A percentile compares a stretch with the other conserved stretches of the same genome.
phyloP scores from a whole-genome alignment of 345 rosid species.

The Ceriops tagal region DNA sequence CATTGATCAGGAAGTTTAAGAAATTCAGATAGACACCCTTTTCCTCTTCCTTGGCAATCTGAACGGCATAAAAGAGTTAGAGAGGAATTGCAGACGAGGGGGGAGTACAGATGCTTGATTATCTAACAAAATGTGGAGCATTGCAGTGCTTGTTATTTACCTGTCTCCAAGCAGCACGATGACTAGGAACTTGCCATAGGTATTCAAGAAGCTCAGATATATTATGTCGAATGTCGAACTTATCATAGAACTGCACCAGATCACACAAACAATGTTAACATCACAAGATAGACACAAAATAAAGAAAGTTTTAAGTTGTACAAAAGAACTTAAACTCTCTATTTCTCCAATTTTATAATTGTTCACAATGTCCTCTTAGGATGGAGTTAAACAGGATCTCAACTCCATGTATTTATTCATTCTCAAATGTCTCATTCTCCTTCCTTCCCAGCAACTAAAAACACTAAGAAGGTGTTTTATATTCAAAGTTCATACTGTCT shows the following conservation, averaged over 20 bases:
- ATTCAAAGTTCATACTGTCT: too few relatives aligned
- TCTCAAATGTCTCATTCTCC: too few relatives aligned
- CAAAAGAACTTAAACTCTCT: background rate
- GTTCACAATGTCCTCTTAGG: too few relatives aligned
- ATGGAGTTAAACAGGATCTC: too few relatives aligned
- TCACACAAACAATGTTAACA: slow-evolving; percentile 4
- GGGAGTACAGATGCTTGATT: slow-evolving; percentile 1
- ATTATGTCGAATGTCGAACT: slow-evolving; percentile 95
- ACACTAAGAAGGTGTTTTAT: too few relatives aligned
- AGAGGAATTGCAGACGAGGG: slow-evolving; percentile 1
- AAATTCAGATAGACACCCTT: slow-evolving; percentile 99
- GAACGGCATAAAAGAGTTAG: slow-evolving; percentile 22
- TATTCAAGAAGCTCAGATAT: slow-evolving; percentile 97
- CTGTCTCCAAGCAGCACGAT: slow-evolving; percentile 95
- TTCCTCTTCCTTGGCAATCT: slow-evolving; percentile 99
- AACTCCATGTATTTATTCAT: too few relatives aligned
- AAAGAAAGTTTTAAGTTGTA: background rate
- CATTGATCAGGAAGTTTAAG: slow-evolving; percentile 93
- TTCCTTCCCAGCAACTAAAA: too few relatives aligned
- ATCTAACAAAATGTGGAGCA: slow-evolving; percentile 3
- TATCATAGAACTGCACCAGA: slow-evolving; percentile 86
- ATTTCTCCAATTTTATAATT: too few relatives aligned
- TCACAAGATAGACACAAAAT: background rate
- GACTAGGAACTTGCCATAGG: slow-evolving; percentile 99
- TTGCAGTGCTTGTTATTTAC: slow-evolving; percentile 31